Percentiles rank a stretch among this genome's conserved stretches.
phyloP scores from a whole-genome alignment of 371 early-diverging fungal genomes.

The Syncephalis plumigaleata region DNA sequence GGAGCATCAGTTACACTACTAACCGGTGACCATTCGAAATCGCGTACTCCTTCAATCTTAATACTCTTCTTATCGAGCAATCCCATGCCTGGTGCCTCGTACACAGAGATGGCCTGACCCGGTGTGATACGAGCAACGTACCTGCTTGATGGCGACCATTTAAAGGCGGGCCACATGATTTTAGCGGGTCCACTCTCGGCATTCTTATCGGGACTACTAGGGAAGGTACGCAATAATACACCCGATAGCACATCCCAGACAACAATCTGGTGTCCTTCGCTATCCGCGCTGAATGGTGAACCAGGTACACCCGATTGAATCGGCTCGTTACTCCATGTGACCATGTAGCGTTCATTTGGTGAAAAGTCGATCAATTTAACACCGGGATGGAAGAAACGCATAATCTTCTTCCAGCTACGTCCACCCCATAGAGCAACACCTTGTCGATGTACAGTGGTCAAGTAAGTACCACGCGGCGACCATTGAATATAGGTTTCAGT shows the following conservation, averaged over 20 bases:
- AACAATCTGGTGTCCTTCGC: constrained; percentile 58
- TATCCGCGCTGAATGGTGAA: constrained; percentile 46
- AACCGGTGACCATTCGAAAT: constrained; percentile 82
- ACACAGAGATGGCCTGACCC: constrained; percentile 65
- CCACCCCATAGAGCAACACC: constrained; percentile 96
- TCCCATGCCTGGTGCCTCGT: constrained; percentile 85
- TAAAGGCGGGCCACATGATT: constrained; percentile 88
- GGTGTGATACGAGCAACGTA: constrained; percentile 83
- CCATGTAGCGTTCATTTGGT: constrained; percentile 82
- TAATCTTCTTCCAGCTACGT: constrained; percentile 74
- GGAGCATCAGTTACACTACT: constrained; percentile 15
- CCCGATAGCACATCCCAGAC: constrained; percentile 90
- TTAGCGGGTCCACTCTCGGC: constrained; percentile 31
- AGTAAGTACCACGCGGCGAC: constrained; percentile 88
- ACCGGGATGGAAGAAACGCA: constrained; percentile 80
- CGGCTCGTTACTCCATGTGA: constrained; percentile 83
- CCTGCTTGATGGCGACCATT: constrained; percentile 87
- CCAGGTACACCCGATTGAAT: constrained; percentile 40
- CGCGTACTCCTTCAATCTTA: constrained; percentile 72
- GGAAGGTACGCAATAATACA: constrained; percentile 72
- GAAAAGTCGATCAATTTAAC: constrained; percentile 86
- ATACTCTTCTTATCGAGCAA: constrained; percentile 86
- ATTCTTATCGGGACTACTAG: constrained; percentile 23
- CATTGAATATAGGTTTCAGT: constrained; percentile 86
- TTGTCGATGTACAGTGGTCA: constrained; percentile 84